Conservation (phyloP, 1,284 basidiomycete species). For the Hypsizygus ulmarius region DNA sequence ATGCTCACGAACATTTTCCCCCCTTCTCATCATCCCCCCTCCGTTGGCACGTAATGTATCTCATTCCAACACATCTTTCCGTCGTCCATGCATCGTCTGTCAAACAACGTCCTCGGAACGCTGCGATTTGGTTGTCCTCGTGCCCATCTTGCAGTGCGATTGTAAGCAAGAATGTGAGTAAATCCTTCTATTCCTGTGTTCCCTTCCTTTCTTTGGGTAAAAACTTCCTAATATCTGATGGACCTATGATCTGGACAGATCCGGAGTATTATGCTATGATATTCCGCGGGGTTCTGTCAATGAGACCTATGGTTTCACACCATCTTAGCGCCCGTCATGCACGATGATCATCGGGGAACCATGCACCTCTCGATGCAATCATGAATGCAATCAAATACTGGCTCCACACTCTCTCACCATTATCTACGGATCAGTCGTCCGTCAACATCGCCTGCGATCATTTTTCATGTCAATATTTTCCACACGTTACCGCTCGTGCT, state of each 20-base stretch:
- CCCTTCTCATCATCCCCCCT: constrained; percentile 14
- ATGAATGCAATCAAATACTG: no score
- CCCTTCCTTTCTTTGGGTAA: background rate
- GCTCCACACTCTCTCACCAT: no score
- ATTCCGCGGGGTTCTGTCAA: background rate
- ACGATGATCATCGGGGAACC: no score
- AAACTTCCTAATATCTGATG: background rate
- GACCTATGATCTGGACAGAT: constrained; percentile 8
- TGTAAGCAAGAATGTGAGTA: constrained; percentile 68
- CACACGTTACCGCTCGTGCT: no score
- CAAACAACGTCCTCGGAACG: constrained; percentile 7
- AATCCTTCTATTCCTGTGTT: background rate
- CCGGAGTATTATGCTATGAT: constrained; percentile 20
- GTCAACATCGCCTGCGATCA: no score
- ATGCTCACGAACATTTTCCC: constrained; percentile 18
- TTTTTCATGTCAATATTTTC: no score
- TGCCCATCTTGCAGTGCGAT: constrained; percentile 44
- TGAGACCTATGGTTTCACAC: background rate
- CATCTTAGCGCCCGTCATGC: no score
- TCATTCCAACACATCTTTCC: constrained; percentile 1
- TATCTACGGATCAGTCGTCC: no score
- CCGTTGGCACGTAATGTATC: constrained; percentile 10
- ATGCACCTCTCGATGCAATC: no score
- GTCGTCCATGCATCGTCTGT: constrained; percentile 2
- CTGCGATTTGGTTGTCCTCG: background rate